A percentile compares a stretch with the other conserved stretches of the same genome.
These are phyloP conservation scores for Benincasa hispida DNA, from an alignment of 306 rosid genomes.

Conservation along the genomic window DNA sequence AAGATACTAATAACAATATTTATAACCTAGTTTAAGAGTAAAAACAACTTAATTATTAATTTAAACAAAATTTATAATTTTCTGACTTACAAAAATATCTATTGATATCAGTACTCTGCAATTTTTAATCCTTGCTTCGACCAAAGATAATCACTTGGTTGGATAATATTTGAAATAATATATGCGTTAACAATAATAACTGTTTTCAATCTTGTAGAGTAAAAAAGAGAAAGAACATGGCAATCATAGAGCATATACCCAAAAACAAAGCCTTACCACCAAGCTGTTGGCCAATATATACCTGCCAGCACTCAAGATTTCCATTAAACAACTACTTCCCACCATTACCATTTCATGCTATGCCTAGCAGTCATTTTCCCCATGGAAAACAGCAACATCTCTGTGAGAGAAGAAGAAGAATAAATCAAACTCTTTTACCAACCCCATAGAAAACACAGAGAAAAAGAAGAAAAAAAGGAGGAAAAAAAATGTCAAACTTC, in stretches of 20 bases:
- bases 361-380: neutral
- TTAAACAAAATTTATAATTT: no score
- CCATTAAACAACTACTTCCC: neutral
- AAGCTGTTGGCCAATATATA: neutral
- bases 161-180: neutral
- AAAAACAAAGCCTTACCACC: neutral
- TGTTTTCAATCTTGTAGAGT: neutral
- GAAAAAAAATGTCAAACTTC: neutral
- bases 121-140: no score
- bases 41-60: no score
- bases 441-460: neutral
- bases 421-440: neutral
- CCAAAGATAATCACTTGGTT: neutral
- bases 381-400: constrained; percentile 18
- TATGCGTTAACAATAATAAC: neutral
- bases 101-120: no score
- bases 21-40: no score
- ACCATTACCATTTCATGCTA: neutral
- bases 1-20: no score
- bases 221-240: neutral
- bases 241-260: neutral
- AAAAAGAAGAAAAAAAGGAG: no score
- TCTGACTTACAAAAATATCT: no score
- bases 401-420: neutral
- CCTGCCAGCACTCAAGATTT: neutral